Conservation (phyloP, 2,329 filamentous ascomycete genomes). For the Conoideocrella luteorostrata region DNA sequence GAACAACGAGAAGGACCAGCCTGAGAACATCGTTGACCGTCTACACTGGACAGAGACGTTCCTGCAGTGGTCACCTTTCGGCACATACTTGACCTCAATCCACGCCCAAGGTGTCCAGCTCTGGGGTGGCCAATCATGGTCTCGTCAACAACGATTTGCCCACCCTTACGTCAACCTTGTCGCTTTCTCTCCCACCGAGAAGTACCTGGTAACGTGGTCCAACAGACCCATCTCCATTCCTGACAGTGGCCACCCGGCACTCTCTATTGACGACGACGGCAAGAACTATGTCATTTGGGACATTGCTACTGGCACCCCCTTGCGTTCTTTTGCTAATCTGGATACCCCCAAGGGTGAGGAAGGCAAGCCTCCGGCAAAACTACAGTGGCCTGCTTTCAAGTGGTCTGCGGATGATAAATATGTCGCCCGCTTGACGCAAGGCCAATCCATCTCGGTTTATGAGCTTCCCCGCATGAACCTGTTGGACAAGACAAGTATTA, state of each 20-base stretch:
- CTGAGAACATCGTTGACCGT: slow-evolving; percentile 85
- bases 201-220: slow-evolving; percentile 95
- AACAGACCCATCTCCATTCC: slow-evolving; percentile 88
- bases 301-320: slow-evolving; percentile 77
- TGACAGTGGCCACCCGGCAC: slow-evolving; percentile 75
- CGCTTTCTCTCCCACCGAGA: slow-evolving; percentile 90
- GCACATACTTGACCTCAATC: slow-evolving; percentile 89
- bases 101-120: slow-evolving; percentile 95
- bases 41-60: slow-evolving; percentile 98
- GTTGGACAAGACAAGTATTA: slow-evolving; percentile 84
- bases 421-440: slow-evolving; percentile 83
- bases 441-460: slow-evolving; percentile 84
- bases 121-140: slow-evolving; percentile 89
- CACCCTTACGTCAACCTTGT: slow-evolving; percentile 94
- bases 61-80: slow-evolving; percentile 93
- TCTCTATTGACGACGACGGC: slow-evolving; percentile 88
- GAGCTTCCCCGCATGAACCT: slow-evolving; percentile 85
- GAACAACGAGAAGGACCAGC: slow-evolving; percentile 92
- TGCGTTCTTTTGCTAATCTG: slow-evolving; percentile 89
- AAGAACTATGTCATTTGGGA: slow-evolving; percentile 99
- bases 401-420: slow-evolving; percentile 98
- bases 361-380: slow-evolving; percentile 69
- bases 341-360: slow-evolving; percentile 60
- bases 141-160: slow-evolving; percentile 83
- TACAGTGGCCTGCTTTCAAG: slow-evolving; percentile 98